Percentiles rank a stretch among this genome's conserved stretches.
phyloP scores from a whole-genome alignment of 2,329 filamentous ascomycete genomes.

The Gnomoniopsis sp. region DNA sequence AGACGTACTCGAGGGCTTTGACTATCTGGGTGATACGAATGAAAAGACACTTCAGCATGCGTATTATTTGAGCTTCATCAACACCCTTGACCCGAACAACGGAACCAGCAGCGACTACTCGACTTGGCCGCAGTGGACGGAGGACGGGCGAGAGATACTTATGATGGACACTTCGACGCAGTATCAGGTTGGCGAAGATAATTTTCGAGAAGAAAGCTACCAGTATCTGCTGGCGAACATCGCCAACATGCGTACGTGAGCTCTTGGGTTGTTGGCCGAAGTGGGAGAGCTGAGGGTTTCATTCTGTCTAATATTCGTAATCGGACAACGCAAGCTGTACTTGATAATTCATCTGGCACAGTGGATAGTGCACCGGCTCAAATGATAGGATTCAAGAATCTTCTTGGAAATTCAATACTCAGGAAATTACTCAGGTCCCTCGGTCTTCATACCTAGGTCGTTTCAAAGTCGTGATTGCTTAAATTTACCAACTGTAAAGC shows the following conservation, averaged over 20 bases:
- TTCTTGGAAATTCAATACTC: no score
- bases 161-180: not conserved
- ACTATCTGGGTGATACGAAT: conserved; percentile 34
- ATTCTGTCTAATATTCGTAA: no score
- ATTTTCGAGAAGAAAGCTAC: conserved; percentile 1
- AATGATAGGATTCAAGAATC: no score
- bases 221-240: conserved; percentile 6
- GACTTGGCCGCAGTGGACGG: conserved; percentile 3
- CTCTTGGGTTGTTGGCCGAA: no score
- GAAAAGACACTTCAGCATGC: conserved; percentile 1
- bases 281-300: no score
- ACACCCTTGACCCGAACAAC: conserved; percentile 54
- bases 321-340: no score
- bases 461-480: no score
- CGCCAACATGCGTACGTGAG: not conserved
- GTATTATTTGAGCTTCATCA: conserved; percentile 53
- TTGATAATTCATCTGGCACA: no score
- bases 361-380: no score
- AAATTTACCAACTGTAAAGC: no score
- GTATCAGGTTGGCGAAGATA: not conserved
- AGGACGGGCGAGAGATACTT: conserved; percentile 1
- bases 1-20: conserved; percentile 54
- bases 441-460: no score
- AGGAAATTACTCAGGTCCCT: no score
- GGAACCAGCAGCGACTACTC: conserved; percentile 21